phyloP scores from a whole-genome alignment of 805 yeast genomes.

The Sugiyamaella boreocaroliniensis region DNA sequence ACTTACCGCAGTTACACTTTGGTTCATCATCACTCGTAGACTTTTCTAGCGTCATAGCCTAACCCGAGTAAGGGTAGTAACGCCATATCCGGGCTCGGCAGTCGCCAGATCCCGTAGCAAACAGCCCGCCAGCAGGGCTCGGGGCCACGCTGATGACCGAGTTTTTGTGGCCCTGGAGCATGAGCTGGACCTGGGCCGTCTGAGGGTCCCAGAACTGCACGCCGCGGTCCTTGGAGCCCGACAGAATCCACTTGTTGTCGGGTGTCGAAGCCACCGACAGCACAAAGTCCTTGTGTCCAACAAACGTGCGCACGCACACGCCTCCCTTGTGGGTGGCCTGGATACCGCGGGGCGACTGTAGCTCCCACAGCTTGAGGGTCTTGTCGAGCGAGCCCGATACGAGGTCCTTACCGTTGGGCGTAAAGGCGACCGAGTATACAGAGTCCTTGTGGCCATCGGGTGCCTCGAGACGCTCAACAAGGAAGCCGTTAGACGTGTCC shows the following conservation, averaged over 20 bases:
- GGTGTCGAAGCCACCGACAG: conserved; percentile 91
- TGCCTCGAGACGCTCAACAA: conserved; percentile 86
- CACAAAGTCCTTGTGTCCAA: conserved; percentile 95
- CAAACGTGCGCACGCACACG: conserved; percentile 80
- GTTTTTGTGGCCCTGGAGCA: conserved; percentile 96
- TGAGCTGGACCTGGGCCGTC: conserved; percentile 84
- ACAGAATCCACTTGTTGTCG: conserved; percentile 80
- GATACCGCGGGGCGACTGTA: conserved; percentile 45
- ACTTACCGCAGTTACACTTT: background rate
- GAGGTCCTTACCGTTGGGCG: conserved; percentile 84
- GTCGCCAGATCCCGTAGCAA: conserved; percentile 97
- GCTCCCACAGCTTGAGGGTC: conserved; percentile 93
- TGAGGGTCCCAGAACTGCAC: conserved; percentile 94
- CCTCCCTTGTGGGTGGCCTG: conserved; percentile 35
- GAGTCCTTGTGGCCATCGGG: conserved; percentile 96
- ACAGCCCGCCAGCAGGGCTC: conserved; percentile 76
- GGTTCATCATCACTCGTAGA: background rate
- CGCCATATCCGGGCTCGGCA: conserved; percentile 97
- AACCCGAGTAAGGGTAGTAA: conserved; percentile 29
- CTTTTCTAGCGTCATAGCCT: background rate
- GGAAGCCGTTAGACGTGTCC: conserved; percentile 88
- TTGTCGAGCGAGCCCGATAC: conserved; percentile 94
- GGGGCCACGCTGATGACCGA: conserved; percentile 93
- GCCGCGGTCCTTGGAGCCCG: conserved; percentile 96
- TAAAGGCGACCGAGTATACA: conserved; percentile 89